phyloP scores from a whole-genome alignment of 768 basidiomycete species.

The Pleurotus pulmonarius region DNA sequence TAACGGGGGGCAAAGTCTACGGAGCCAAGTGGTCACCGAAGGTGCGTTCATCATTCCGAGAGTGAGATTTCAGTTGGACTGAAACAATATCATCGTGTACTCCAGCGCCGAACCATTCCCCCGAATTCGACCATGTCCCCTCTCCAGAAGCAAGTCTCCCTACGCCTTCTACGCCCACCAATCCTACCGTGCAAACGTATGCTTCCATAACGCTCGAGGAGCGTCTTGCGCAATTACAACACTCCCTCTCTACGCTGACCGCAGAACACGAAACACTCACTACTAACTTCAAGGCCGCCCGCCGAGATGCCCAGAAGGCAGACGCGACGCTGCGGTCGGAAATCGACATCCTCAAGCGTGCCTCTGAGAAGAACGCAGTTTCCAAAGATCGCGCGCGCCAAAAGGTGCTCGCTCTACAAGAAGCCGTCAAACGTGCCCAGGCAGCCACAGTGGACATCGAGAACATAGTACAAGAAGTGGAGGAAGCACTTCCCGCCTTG shows the following conservation, averaged over 20 bases:
- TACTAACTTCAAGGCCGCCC: constrained; percentile 67
- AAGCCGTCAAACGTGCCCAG: constrained; percentile 79
- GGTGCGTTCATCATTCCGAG: constrained; percentile 27
- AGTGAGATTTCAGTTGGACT: neutral
- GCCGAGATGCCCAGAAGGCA: constrained; percentile 80
- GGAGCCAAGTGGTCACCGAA: constrained; percentile 68
- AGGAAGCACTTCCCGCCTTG: constrained; percentile 34
- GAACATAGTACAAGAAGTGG: constrained; percentile 41
- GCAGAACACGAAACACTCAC: constrained; percentile 68
- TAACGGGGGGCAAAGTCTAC: constrained; percentile 51
- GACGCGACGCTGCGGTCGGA: constrained; percentile 79
- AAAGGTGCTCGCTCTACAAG: constrained; percentile 84
- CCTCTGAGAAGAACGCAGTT: constrained; percentile 73
- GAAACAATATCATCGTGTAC: constrained; percentile 16
- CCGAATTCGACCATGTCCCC: constrained; percentile 31
- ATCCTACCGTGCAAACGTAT: constrained; percentile 24
- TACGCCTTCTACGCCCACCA: constrained; percentile 25
- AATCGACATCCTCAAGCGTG: constrained; percentile 77
- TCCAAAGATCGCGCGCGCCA: constrained; percentile 81
- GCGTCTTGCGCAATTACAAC: constrained; percentile 59
- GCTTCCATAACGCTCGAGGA: constrained; percentile 61
- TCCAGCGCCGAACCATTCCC: constrained; percentile 1
- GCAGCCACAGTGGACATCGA: constrained; percentile 47
- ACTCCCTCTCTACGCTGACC: constrained; percentile 58
- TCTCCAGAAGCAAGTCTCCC: constrained; percentile 29